Percentiles rank a stretch among this genome's conserved stretches.
Evolutionary conservation across 805 yeast species (phyloP).

Genomic region (Candida golubevii): DNA sequence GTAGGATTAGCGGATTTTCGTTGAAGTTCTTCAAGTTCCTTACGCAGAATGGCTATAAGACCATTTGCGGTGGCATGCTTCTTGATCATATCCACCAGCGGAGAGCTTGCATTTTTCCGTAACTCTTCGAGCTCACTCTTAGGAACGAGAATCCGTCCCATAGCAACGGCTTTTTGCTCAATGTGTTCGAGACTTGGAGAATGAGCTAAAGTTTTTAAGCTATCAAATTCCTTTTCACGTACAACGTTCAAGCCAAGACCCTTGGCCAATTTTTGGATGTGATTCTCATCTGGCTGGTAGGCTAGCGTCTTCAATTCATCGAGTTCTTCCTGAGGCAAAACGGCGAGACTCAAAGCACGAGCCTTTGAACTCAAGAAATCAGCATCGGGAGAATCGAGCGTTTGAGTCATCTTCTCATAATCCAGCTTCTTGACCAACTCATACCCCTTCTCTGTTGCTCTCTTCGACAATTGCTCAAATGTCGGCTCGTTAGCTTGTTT

Average conservation of each 20-base stretch:
- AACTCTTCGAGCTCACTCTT: conserved; percentile 6
- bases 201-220: conserved; percentile 2
- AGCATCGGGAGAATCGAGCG: conserved; percentile 5
- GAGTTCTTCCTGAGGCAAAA: conserved; percentile 2
- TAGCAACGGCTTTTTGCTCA: conserved; percentile 4
- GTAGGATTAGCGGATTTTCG: conserved; percentile 16
- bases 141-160: conserved; percentile 5
- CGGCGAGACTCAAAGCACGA: not conserved
- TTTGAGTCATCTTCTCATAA: not conserved
- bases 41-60: not conserved
- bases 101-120: conserved; percentile 10
- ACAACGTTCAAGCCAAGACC: not conserved
- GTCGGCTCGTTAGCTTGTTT: conserved; percentile 31
- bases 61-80: conserved; percentile 4
- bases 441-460: conserved; percentile 12
- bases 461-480: conserved; percentile 13
- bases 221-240: not conserved
- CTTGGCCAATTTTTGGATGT: conserved; percentile 5
- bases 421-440: conserved; percentile 9
- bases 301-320: conserved; percentile 2
- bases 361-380: conserved; percentile 10
- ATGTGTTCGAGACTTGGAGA: conserved; percentile 5
- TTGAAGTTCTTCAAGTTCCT: conserved; percentile 2
- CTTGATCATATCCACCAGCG: conserved; percentile 12
- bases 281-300: conserved; percentile 5